Percentiles rank a stretch among this genome's conserved stretches.
These are phyloP conservation scores for Aspergillus luchuensis DNA, from an alignment of 2,329 filamentous ascomycete genomes.

Conservation along the genomic window DNA sequence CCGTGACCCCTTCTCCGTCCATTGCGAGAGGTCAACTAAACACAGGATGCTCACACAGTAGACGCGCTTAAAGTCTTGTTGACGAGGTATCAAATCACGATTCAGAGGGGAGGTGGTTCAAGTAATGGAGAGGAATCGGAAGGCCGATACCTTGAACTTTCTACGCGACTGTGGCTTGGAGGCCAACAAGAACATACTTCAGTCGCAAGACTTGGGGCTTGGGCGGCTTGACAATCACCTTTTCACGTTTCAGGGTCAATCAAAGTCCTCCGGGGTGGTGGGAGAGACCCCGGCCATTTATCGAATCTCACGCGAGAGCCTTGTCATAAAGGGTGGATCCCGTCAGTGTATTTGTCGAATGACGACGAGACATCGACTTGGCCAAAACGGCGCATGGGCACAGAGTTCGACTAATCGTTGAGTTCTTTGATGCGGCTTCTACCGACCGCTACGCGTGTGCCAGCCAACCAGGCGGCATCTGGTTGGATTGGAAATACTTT, in stretches of 20 bases:
- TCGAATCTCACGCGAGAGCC: background rate
- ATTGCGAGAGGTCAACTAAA: background rate
- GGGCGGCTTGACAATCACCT: background rate
- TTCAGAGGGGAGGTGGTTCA: background rate
- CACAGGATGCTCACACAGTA: too few species aligned
- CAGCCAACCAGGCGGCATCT: background rate
- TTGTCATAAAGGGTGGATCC: background rate
- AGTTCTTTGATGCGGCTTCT: background rate
- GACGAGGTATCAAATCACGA: background rate
- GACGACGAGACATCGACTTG: background rate
- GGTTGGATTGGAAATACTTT: background rate
- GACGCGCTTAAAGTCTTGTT: background rate
- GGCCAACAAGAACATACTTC: conserved; percentile 1
- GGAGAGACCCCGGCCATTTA: background rate
- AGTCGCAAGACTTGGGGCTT: background rate
- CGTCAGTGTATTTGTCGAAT: background rate
- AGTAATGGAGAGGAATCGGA: background rate
- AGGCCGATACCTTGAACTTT: conserved; percentile 3
- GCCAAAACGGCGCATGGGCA: background rate
- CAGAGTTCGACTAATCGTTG: background rate
- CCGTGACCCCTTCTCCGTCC: background rate
- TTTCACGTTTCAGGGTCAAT: background rate
- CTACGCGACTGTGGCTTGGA: background rate
- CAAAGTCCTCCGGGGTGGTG: background rate
- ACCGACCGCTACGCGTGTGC: background rate